Conservation (phyloP, 2,329 filamentous ascomycete genomes). For the Clarireedia paspali region DNA sequence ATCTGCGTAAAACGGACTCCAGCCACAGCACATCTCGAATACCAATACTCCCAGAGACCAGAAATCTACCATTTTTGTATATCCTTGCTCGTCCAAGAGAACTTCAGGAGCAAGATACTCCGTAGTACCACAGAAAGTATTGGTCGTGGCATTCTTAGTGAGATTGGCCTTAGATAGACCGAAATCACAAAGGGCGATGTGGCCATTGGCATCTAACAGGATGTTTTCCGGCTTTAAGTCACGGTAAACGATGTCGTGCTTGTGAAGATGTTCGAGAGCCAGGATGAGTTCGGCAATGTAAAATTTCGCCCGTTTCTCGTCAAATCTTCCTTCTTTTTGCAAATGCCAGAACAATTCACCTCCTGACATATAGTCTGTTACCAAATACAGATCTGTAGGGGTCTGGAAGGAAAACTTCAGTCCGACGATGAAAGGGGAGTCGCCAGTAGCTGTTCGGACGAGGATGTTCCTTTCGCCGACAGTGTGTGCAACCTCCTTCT, state of each 20-base stretch:
- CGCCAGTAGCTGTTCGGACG: slow-evolving; percentile 88
- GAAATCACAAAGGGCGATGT: slow-evolving; percentile 96
- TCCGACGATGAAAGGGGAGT: slow-evolving; percentile 95
- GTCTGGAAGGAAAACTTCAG: slow-evolving; percentile 99
- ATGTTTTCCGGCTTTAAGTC: slow-evolving; percentile 98
- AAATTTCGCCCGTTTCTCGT: slow-evolving; percentile 92
- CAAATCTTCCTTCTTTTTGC: slow-evolving; percentile 92
- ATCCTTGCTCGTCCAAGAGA: slow-evolving; percentile 88
- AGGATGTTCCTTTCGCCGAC: slow-evolving; percentile 96
- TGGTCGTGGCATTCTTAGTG: slow-evolving; percentile 94
- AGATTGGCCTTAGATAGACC: slow-evolving; percentile 96
- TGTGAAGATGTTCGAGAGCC: slow-evolving; percentile 87
- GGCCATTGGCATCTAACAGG: slow-evolving; percentile 89
- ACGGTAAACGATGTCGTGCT: slow-evolving; percentile 96
- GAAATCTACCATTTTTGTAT: slow-evolving; percentile 99
- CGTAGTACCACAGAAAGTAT: slow-evolving; percentile 97
- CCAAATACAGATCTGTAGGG: slow-evolving; percentile 91
- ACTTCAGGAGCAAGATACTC: slow-evolving; percentile 97
- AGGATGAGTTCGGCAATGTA: slow-evolving; percentile 98
- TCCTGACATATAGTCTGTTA: slow-evolving; percentile 99
- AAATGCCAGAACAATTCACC: slow-evolving; percentile 98
- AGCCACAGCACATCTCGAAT: slow-evolving; percentile 99
- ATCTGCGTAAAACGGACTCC: slow-evolving; percentile 98
- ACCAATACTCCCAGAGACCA: slow-evolving; percentile 97
- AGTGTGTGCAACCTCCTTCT: slow-evolving; percentile 97